Evolutionary conservation across 768 basidiomycete species (phyloP).

Genomic region (Leccinum boreale): DNA sequence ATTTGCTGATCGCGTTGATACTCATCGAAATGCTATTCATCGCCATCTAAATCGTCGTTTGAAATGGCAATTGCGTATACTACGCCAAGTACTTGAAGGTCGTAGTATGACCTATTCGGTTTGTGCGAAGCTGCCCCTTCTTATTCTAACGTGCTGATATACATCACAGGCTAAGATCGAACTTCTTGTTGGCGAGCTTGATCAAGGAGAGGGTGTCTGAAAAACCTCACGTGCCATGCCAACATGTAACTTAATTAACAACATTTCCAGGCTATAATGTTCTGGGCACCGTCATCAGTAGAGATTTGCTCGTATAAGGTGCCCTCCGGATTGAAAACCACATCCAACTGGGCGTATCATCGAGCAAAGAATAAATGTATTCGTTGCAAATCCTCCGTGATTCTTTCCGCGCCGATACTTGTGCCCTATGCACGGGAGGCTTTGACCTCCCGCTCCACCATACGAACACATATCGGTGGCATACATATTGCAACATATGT

Average conservation of each 20-base stretch:
- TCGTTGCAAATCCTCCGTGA: neutral
- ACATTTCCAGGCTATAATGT: neutral
- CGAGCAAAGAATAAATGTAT: constrained; percentile 55
- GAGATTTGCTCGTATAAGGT: constrained; percentile 69
- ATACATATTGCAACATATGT: constrained; percentile 7
- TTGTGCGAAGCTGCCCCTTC: constrained; percentile 23
- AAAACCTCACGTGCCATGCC: neutral
- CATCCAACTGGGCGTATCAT: constrained; percentile 72
- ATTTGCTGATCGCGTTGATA: constrained; percentile 44
- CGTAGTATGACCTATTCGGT: constrained; percentile 65
- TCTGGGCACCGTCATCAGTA: neutral
- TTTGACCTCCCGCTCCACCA: neutral
- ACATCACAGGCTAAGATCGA: constrained; percentile 58
- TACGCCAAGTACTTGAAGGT: constrained; percentile 64
- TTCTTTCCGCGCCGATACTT: neutral
- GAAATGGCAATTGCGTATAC: constrained; percentile 66
- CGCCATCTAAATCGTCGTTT: constrained; percentile 51
- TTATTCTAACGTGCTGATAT: constrained; percentile 3
- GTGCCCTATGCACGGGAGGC: neutral
- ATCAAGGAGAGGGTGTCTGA: constrained; percentile 56
- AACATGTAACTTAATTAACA: constrained; percentile 1
- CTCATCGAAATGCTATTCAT: constrained; percentile 45
- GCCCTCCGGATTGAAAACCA: constrained; percentile 59
- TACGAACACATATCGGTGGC: constrained; percentile 2
- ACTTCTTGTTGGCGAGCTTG: constrained; percentile 56